Percentiles rank a stretch among this genome's conserved stretches.
phyloP scores from a whole-genome alignment of 345 rosid genomes.

The Heritiera littoralis region DNA sequence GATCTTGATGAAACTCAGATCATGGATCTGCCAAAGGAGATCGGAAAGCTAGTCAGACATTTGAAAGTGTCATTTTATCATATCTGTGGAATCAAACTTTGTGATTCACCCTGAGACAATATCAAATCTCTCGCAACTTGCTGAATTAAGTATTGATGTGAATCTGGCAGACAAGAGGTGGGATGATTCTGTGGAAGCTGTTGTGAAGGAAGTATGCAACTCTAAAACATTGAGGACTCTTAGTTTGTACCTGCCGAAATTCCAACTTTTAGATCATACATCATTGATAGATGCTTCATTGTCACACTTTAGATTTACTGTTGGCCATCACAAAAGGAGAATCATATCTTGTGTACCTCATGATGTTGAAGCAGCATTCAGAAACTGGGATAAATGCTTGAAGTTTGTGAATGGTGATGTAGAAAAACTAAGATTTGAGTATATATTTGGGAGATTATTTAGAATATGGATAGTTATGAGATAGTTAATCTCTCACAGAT shows the following conservation, averaged over 20 bases:
- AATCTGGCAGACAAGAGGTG: constrained; percentile 22
- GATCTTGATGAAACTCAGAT: constrained; percentile 30
- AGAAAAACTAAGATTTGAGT: too few relatives aligned
- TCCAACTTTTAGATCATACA: not conserved
- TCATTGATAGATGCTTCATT: not conserved
- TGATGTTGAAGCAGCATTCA: constrained; percentile 16
- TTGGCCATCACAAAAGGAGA: constrained; percentile 24
- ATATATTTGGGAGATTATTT: too few relatives aligned
- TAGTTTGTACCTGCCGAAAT: constrained; percentile 22
- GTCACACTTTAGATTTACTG: constrained; percentile 19
- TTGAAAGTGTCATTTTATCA: constrained; percentile 24
- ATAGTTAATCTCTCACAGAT: too few relatives aligned
- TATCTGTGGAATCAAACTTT: too few relatives aligned
- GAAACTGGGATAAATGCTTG: constrained; percentile 22
- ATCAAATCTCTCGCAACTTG: not conserved
- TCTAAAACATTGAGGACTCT: not conserved
- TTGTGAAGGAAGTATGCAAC: constrained; percentile 18
- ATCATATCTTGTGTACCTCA: constrained; percentile 29
- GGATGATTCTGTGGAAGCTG: constrained; percentile 17
- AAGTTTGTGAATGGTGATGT: constrained; percentile 32
- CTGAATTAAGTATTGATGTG: constrained; percentile 20
- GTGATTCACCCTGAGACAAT: constrained; percentile 5
- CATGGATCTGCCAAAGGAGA: constrained; percentile 13
- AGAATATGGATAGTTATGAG: too few relatives aligned
- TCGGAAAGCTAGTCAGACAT: not conserved